A percentile compares a stretch with the other conserved stretches of the same genome.
Conservation (phyloP, 257 asterid genomes). For the Scutellaria baicalensis region DNA sequence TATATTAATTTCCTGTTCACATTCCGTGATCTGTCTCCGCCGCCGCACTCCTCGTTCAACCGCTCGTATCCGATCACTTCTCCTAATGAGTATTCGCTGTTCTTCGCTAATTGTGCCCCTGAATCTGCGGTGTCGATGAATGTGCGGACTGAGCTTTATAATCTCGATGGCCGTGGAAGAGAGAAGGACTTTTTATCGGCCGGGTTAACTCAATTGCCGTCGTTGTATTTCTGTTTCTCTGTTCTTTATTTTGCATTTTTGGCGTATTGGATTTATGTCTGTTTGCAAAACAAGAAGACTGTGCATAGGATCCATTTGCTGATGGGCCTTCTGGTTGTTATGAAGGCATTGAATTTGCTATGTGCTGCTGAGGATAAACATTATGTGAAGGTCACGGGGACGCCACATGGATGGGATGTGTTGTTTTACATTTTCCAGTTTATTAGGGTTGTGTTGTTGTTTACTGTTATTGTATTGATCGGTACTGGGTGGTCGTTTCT, state of each 20-base stretch:
- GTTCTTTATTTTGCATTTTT: conserved; percentile 51
- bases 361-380: conserved; percentile 95
- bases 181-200: conserved; percentile 76
- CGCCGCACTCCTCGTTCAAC: conserved; percentile 64
- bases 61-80: conserved; percentile 58
- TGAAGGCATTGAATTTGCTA: conserved; percentile 81
- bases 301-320: conserved; percentile 83
- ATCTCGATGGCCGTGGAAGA: conserved; percentile 55
- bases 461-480: conserved; percentile 74
- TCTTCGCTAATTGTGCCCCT: conserved; percentile 89
- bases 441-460: conserved; percentile 74
- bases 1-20: conserved; percentile 53
- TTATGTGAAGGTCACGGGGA: conserved; percentile 88
- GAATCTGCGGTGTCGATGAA: conserved; percentile 83
- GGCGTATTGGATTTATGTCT: conserved; percentile 53
- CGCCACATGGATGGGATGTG: conserved; percentile 98
- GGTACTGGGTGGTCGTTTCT: conserved; percentile 95
- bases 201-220: conserved; percentile 80
- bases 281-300: conserved; percentile 46
- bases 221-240: conserved; percentile 60
- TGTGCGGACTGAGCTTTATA: conserved; percentile 80
- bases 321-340: conserved; percentile 68
- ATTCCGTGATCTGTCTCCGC: conserved; percentile 81
- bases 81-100: conserved; percentile 81
- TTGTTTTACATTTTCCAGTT: conserved; percentile 91